Conservation (phyloP, 768 basidiomycete genomes). For the Wakefieldia striispora region DNA sequence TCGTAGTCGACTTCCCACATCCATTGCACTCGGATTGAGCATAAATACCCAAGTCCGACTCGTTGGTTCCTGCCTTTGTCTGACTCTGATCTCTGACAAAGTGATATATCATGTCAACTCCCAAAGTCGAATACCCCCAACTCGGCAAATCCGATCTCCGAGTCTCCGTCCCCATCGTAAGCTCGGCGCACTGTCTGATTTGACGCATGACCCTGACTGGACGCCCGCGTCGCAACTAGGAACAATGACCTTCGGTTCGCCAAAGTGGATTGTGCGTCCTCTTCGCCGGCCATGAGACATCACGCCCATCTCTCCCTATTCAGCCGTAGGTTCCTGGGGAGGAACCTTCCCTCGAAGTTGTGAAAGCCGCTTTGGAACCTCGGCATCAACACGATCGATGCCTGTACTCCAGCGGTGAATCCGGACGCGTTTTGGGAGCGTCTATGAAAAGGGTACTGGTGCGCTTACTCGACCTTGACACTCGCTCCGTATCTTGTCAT, state of each 20-base stretch:
- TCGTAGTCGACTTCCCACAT: too few species aligned
- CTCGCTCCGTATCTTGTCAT: not conserved
- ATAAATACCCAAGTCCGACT: too few species aligned
- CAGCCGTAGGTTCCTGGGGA: constrained; percentile 29
- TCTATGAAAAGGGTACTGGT: constrained; percentile 30
- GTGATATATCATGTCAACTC: too few species aligned
- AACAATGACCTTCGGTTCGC: constrained; percentile 25
- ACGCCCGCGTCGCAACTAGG: constrained; percentile 19
- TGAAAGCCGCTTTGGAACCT: constrained; percentile 39
- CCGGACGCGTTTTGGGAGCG: constrained; percentile 37
- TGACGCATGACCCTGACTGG: too few species aligned
- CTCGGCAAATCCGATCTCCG: constrained; percentile 33
- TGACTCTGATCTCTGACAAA: too few species aligned
- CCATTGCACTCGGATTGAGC: too few species aligned
- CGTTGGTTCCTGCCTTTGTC: too few species aligned
- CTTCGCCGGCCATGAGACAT: not conserved
- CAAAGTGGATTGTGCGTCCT: constrained; percentile 26
- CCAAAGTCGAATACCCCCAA: constrained; percentile 26
- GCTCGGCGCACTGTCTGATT: constrained; percentile 32
- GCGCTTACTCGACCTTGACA: too few species aligned
- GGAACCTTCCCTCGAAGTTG: constrained; percentile 29
- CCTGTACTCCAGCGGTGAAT: constrained; percentile 36
- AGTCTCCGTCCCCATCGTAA: too few species aligned
- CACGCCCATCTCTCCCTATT: not conserved
- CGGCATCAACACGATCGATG: constrained; percentile 41